Conservation (phyloP, 2,329 filamentous ascomycete genomes). For the Xylariaceae sp. region DNA sequence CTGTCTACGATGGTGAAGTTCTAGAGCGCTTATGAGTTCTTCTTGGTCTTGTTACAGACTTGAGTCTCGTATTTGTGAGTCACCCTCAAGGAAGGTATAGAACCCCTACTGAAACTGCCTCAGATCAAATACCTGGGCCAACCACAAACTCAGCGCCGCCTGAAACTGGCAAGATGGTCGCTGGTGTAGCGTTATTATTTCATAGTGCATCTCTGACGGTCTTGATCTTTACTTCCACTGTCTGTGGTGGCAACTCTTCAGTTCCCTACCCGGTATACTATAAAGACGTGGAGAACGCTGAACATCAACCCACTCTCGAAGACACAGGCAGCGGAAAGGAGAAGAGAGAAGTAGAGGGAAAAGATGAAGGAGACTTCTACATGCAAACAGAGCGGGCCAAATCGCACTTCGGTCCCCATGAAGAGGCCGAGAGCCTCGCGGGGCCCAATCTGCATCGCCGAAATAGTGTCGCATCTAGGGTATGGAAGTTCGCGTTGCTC, state of each 20-base stretch:
- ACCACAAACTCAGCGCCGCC: not conserved
- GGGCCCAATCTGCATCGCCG: not conserved
- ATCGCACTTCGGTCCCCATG: not conserved
- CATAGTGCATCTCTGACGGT: not conserved
- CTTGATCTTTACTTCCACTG: not conserved
- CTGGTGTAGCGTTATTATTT: conserved; percentile 1
- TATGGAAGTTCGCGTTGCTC: conserved; percentile 2
- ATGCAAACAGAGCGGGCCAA: not conserved
- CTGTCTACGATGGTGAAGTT: not conserved
- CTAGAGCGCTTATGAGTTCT: not conserved
- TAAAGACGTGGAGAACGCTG: not conserved
- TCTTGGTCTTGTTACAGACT: not conserved
- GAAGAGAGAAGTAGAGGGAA: not conserved
- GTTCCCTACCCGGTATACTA: not conserved
- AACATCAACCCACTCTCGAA: not conserved
- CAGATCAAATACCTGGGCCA: not conserved
- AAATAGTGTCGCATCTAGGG: not conserved
- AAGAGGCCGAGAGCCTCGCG: not conserved
- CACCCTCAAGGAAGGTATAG: not conserved
- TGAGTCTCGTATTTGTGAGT: conserved; percentile 2
- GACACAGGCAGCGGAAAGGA: not conserved
- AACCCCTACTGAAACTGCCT: not conserved
- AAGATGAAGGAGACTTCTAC: not conserved
- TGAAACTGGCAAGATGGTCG: not conserved
- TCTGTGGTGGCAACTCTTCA: not conserved